A percentile compares a stretch with the other conserved stretches of the same genome.
Evolutionary conservation across 805 yeast species (phyloP).

Genomic region (Monosporozyma solicola): DNA sequence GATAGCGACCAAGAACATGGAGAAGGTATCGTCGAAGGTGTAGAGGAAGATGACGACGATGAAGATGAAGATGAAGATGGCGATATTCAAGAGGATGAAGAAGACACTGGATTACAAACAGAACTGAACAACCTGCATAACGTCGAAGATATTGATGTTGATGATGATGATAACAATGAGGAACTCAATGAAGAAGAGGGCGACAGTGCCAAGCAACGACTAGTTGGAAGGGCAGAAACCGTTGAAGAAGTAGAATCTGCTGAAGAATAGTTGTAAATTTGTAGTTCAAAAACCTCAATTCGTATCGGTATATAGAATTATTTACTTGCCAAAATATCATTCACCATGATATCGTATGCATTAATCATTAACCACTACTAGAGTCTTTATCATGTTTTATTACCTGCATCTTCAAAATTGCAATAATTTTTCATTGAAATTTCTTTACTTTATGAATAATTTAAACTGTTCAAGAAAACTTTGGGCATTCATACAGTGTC

Average conservation of each 20-base stretch:
- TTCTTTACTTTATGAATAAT: background rate
- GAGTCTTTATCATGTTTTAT: background rate
- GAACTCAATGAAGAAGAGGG: background rate
- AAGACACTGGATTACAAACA: background rate
- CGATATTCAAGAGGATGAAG: conserved; percentile 13
- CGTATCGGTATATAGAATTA: background rate
- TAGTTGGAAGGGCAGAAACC: background rate
- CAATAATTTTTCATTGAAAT: background rate
- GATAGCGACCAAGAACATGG: conserved; percentile 11
- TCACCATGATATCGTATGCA: background rate
- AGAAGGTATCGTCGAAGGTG: conserved; percentile 11
- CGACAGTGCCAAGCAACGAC: background rate
- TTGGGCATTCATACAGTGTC: background rate
- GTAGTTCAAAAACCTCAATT: background rate
- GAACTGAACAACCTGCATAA: background rate
- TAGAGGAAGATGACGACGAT: conserved; percentile 12
- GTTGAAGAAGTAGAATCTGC: background rate
- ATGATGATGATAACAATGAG: background rate
- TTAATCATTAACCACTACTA: no score
- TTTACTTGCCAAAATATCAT: background rate
- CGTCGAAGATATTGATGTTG: background rate
- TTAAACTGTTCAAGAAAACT: background rate
- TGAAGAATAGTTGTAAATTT: background rate
- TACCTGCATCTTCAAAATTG: background rate
- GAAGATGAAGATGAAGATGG: conserved; percentile 7